These are phyloP conservation scores for Eucalyptus tenuipes DNA, from an alignment of 345 rosid genomes.

Conservation along the genomic window DNA sequence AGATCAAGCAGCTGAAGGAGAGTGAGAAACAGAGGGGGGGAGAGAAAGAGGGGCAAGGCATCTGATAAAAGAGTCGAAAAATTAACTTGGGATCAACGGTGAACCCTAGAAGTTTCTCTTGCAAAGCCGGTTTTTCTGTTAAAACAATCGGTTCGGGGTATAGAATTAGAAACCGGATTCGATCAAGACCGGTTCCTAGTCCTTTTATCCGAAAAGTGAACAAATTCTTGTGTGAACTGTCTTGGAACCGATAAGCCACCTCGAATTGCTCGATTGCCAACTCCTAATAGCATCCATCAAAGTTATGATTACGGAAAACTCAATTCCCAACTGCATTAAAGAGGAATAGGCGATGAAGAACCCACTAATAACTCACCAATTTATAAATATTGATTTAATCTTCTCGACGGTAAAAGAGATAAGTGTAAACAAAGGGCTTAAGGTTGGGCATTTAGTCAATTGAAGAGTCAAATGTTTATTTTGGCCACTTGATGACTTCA, in stretches of 20 bases:
- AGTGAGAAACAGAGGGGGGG: background rate
- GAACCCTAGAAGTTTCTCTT: no score
- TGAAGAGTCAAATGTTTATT: background rate
- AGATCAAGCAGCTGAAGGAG: background rate
- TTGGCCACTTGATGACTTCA: no score
- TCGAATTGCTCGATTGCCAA: fast-evolving
- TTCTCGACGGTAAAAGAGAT: fast-evolving
- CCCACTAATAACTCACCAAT: background rate
- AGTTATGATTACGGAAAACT: background rate
- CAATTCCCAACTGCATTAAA: background rate
- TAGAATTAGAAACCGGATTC: no score
- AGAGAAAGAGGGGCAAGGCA: background rate
- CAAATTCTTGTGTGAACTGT: fast-evolving
- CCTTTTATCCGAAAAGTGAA: background rate
- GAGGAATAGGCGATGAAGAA: background rate
- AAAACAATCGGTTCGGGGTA: background rate
- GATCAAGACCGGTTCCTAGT: background rate
- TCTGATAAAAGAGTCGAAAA: background rate
- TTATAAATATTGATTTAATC: background rate
- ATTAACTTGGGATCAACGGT: background rate
- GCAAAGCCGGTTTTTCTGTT: background rate
- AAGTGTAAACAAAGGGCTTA: background rate
- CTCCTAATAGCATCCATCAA: background rate
- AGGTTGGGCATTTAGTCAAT: background rate
- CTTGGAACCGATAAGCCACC: background rate